Conservation (phyloP, 2,329 filamentous ascomycete species). For the Arthrinium puccinioides region DNA sequence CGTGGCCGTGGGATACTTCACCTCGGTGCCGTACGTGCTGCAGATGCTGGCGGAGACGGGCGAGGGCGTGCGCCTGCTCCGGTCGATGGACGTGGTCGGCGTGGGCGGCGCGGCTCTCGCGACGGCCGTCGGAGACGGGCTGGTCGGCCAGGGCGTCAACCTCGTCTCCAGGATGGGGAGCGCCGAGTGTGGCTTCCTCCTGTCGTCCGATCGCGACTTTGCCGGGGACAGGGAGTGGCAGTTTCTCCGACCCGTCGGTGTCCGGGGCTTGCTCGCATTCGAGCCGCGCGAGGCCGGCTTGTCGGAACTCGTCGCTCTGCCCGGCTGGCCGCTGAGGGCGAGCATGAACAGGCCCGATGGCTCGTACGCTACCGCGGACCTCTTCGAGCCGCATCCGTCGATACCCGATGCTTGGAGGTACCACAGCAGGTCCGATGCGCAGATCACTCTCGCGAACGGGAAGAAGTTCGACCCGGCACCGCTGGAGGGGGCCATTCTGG, state of each 20-base stretch:
- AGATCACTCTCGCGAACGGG: conserved; percentile 55
- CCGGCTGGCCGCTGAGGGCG: conserved; percentile 51
- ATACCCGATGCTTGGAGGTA: conserved; percentile 54
- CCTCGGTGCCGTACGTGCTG: conserved; percentile 53
- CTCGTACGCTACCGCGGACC: conserved; percentile 55
- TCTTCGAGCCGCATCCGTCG: conserved; percentile 48
- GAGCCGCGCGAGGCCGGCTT: conserved; percentile 35
- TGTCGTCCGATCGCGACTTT: conserved; percentile 55
- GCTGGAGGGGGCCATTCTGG: conserved; percentile 47
- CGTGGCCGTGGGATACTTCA: conserved; percentile 46
- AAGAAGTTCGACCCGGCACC: conserved; percentile 63
- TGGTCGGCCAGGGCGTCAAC: conserved; percentile 43
- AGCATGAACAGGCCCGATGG: conserved; percentile 52
- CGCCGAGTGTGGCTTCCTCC: conserved; percentile 58
- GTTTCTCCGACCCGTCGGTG: conserved; percentile 37
- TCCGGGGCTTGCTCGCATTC: conserved; percentile 30
- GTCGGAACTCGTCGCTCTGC: conserved; percentile 47
- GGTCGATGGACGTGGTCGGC: conserved; percentile 52
- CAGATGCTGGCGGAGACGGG: conserved; percentile 41
- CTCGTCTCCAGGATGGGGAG: conserved; percentile 58
- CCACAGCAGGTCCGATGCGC: conserved; percentile 53
- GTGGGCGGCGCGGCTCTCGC: conserved; percentile 57
- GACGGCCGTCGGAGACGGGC: conserved; percentile 39
- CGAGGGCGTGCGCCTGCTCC: conserved; percentile 32
- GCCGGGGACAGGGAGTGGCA: conserved; percentile 50